Evolutionary conservation across 805 yeast species (phyloP).

Genomic region (Cyberlindnera mississippiensis): DNA sequence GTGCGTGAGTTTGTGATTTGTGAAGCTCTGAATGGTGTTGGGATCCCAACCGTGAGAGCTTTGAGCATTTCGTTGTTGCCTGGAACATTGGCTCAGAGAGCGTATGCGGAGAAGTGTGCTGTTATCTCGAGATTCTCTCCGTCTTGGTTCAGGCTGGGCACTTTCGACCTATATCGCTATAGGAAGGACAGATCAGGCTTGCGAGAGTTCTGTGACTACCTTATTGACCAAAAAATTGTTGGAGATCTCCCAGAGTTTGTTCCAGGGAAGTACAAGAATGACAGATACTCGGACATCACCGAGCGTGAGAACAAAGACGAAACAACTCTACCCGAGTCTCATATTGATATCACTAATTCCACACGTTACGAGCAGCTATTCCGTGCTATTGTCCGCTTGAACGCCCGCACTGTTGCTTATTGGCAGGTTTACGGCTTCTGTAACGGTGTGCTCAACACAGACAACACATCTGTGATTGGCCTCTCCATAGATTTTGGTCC

Average conservation of each 20-base stretch:
- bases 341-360: slow-evolving; percentile 32
- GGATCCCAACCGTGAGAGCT: slow-evolving; percentile 86
- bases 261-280: slow-evolving; percentile 22
- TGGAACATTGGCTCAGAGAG: slow-evolving; percentile 69
- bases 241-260: slow-evolving; percentile 29
- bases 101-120: slow-evolving; percentile 75
- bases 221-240: slow-evolving; percentile 57
- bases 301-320: slow-evolving; percentile 21
- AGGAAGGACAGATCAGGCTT: slow-evolving; percentile 66
- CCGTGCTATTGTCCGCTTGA: slow-evolving; percentile 64
- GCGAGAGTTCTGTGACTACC: slow-evolving; percentile 62
- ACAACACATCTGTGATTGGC: slow-evolving; percentile 88
- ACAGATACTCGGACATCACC: slow-evolving; percentile 22
- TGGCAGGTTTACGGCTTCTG: slow-evolving; percentile 93
- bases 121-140: slow-evolving; percentile 80
- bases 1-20: slow-evolving; percentile 84
- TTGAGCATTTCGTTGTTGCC: slow-evolving; percentile 71
- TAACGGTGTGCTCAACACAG: slow-evolving; percentile 94
- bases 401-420: slow-evolving; percentile 72
- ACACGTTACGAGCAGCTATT: slow-evolving; percentile 69
- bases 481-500: slow-evolving; percentile 93
- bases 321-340: slow-evolving; percentile 1
- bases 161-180: slow-evolving; percentile 77
- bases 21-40: slow-evolving; percentile 74
- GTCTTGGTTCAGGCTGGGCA: slow-evolving; percentile 84